Evolutionary conservation across 108 stramenopile species (phyloP), one percentile per base, ranked within the genome.

Genomic region (Nannochloropsis granulata): DNA sequence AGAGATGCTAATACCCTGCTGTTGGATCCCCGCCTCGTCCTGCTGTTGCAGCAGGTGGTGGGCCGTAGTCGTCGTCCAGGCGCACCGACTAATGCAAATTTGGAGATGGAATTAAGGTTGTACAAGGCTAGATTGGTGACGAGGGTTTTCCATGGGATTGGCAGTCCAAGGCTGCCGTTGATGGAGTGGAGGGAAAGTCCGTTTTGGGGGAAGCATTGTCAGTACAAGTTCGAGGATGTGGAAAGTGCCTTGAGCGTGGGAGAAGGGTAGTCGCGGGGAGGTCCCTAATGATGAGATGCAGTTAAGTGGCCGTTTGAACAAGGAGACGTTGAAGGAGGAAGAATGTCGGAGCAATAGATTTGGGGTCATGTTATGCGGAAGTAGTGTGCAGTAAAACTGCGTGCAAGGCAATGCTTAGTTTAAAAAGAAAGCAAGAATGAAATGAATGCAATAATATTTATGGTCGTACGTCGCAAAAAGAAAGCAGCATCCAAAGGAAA

Each of bases 81-180:
- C n/a, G n/a, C 1, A 16, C 56, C 56, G 11, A 16, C 16, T 10
- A 16, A 71, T 0, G 16, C 7, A 7, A n/a, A 71, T 71, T 71
- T 71, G 56, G 56, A n/a, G 16, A n/a, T n/a, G 21, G 56, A 71
- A 11, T 11, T 3, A n/a, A 71, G 56, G 56, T 71, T 3, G 56
- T 71, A 71, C 56, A 71, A 71, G n/a, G 81, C 85, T 16, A 43
- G 81, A 71, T 78, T 81, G 24, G 78, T 82, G 44, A n/a, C 81
- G n/a, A 71, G 85, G 43, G 78, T 86, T 13, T 82, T 86, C 56
- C 85, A 86, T 44, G 85, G 85, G 34, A 82, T 86, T 23, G 85
- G 85, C 24, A 86, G 85, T 78, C 81, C 81, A 10, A 44, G 56
- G 13, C 44, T 86, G 42, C 85, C 85, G 71, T 81, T 81, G 78